These are phyloP conservation scores for Mucor lusitanicus DNA, from an alignment of 371 early-diverging fungal genomes.

Conservation along the genomic window DNA sequence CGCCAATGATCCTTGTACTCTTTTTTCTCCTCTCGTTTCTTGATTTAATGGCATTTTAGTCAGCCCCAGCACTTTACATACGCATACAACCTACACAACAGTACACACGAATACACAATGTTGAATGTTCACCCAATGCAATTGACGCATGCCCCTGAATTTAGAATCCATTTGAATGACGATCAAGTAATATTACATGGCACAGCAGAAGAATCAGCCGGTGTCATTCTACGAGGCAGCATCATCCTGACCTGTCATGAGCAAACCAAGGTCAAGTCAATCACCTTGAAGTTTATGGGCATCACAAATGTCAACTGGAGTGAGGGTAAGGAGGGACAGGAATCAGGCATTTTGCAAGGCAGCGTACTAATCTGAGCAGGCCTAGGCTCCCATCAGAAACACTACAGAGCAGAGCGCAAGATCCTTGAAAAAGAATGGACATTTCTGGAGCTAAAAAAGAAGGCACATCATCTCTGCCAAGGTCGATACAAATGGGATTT, in stretches of 20 bases:
- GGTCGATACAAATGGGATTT: slow-evolving; percentile 41
- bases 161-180: slow-evolving; percentile 32
- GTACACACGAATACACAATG: background rate
- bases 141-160: slow-evolving; percentile 13
- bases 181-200: slow-evolving; percentile 32
- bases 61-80: too few species aligned
- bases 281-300: slow-evolving; percentile 29
- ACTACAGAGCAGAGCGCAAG: slow-evolving; percentile 13
- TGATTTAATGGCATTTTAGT: background rate
- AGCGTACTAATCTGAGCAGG: background rate
- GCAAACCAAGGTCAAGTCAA: slow-evolving; percentile 29
- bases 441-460: slow-evolving; percentile 19
- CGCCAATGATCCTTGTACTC: background rate
- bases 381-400: slow-evolving; percentile 11
- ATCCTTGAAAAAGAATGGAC: slow-evolving; percentile 27
- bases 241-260: slow-evolving; percentile 27
- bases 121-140: slow-evolving; percentile 18
- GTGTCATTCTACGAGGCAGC: slow-evolving; percentile 29
- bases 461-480: slow-evolving; percentile 18
- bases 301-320: slow-evolving; percentile 28
- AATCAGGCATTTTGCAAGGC: background rate
- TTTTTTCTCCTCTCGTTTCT: background rate
- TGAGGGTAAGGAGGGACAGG: slow-evolving; percentile 24
- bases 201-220: slow-evolving; percentile 32
- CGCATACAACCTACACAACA: background rate